Conservation (phyloP, 108 stramenopile species). For the Epithemia pelagica region DNA sequence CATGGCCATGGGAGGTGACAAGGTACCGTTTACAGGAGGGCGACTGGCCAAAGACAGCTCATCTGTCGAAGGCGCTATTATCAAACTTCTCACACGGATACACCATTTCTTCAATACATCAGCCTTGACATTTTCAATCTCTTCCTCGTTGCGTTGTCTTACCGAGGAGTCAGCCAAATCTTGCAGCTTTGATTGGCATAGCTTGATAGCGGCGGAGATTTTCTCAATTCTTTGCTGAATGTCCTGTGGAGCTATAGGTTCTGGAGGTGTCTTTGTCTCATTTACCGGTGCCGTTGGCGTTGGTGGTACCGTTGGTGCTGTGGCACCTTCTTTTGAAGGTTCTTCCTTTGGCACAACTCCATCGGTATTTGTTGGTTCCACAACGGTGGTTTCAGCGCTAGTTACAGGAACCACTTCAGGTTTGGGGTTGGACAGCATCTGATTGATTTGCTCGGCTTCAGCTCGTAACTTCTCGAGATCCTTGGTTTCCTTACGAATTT, state of each 20-base stretch:
- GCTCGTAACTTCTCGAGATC: slow-evolving; percentile 43
- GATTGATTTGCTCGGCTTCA: not conserved
- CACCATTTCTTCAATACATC: slow-evolving; percentile 47
- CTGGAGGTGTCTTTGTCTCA: not conserved
- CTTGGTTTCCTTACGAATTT: slow-evolving; percentile 57
- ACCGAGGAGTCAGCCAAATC: slow-evolving; percentile 6
- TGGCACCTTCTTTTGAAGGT: not conserved
- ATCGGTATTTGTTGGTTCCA: not conserved
- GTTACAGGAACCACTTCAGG: not conserved
- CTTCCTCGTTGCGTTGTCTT: slow-evolving; percentile 36
- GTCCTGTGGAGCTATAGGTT: not conserved
- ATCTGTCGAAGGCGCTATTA: slow-evolving; percentile 38
- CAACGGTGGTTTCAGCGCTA: not conserved
- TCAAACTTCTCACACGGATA: slow-evolving; percentile 36
- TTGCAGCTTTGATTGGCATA: slow-evolving; percentile 11
- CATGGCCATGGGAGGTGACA: slow-evolving; percentile 36
- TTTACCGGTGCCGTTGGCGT: not conserved
- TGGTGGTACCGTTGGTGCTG: not conserved
- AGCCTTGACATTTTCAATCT: slow-evolving; percentile 34
- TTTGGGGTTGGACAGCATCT: not conserved
- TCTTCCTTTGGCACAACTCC: not conserved
- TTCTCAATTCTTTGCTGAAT: slow-evolving; percentile 8
- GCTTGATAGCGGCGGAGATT: not conserved
- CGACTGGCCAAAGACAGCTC: slow-evolving; percentile 37
- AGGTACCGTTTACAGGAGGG: slow-evolving; percentile 28